phyloP scores from a whole-genome alignment of 768 basidiomycete species.

The Suillus placidus region DNA sequence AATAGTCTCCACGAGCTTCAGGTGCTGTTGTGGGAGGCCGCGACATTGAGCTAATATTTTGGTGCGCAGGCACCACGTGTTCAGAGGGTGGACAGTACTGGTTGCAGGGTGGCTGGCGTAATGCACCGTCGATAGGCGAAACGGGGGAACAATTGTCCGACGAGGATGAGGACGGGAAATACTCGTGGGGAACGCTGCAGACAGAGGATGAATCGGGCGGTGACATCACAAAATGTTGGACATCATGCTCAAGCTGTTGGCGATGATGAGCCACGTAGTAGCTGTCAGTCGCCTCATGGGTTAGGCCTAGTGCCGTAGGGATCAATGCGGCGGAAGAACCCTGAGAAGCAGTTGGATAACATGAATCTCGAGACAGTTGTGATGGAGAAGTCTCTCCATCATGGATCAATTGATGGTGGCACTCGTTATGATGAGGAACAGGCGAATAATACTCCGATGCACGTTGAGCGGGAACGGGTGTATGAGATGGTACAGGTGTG shows the following conservation, averaged over 20 bases:
- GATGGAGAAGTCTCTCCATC: constrained; percentile 5
- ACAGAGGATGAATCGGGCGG: constrained; percentile 34
- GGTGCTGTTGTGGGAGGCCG: constrained; percentile 20
- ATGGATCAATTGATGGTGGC: constrained; percentile 4
- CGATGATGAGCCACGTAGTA: constrained; percentile 1
- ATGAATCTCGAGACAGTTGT: neutral
- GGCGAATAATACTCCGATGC: constrained; percentile 39
- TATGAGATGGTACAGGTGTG: constrained; percentile 29
- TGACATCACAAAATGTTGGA: constrained; percentile 24
- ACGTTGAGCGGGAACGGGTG: constrained; percentile 31
- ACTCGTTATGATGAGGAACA: constrained; percentile 16
- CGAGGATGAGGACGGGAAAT: constrained; percentile 28
- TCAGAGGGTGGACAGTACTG: constrained; percentile 26
- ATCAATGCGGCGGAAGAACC: neutral
- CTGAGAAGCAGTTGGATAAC: constrained; percentile 4
- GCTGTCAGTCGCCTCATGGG: neutral
- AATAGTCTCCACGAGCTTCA: constrained; percentile 5
- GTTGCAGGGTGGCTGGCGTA: constrained; percentile 28
- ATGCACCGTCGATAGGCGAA: constrained; percentile 30
- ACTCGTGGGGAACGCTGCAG: constrained; percentile 30
- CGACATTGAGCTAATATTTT: constrained; percentile 19
- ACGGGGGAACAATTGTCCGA: constrained; percentile 27
- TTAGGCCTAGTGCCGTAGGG: neutral
- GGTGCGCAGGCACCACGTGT: constrained; percentile 26
- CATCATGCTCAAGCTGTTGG: constrained; percentile 33